These are phyloP conservation scores for Xylaria bambusicola DNA, from an alignment of 495 filamentous ascomycete genomes.

Conservation along the genomic window DNA sequence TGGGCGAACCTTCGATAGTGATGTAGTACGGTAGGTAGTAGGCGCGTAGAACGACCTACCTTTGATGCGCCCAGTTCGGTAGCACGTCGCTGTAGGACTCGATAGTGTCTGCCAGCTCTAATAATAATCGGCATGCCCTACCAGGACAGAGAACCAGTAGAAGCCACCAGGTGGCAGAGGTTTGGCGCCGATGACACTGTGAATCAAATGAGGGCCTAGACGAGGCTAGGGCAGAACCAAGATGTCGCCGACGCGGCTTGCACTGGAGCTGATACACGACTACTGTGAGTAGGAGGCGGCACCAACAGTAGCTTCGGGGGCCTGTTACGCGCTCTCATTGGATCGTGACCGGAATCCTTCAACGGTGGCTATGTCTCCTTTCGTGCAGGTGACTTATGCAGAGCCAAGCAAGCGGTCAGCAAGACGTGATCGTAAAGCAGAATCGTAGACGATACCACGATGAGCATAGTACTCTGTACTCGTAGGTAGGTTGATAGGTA, in stretches of 20 bases:
- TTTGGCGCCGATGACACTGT: constrained; percentile 16
- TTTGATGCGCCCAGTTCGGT: neutral
- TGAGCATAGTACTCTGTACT: neutral
- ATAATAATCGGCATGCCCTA: too few species aligned
- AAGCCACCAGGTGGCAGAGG: neutral
- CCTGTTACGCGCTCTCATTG: constrained; percentile 7
- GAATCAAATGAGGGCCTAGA: constrained; percentile 8
- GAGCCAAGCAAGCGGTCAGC: constrained; percentile 7
- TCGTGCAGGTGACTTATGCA: constrained; percentile 21
- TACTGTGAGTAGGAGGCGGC: neutral
- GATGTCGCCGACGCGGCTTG: neutral
- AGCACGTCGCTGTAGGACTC: neutral
- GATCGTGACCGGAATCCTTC: constrained; percentile 8
- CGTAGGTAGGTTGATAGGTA: too few species aligned
- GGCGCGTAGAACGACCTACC: constrained; percentile 9
- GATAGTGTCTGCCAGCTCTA: too few species aligned
- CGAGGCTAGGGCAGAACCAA: constrained; percentile 8
- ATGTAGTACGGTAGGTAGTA: constrained; percentile 10
- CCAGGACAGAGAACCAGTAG: neutral
- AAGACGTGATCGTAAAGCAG: constrained; percentile 12
- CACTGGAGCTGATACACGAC: neutral
- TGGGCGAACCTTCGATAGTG: neutral
- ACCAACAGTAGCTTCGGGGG: constrained; percentile 9
- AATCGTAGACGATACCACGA: constrained; percentile 10
- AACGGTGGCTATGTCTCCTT: constrained; percentile 3